Conservation (phyloP, 2,329 filamentous ascomycete species). For the Parafenestella ontariensis region DNA sequence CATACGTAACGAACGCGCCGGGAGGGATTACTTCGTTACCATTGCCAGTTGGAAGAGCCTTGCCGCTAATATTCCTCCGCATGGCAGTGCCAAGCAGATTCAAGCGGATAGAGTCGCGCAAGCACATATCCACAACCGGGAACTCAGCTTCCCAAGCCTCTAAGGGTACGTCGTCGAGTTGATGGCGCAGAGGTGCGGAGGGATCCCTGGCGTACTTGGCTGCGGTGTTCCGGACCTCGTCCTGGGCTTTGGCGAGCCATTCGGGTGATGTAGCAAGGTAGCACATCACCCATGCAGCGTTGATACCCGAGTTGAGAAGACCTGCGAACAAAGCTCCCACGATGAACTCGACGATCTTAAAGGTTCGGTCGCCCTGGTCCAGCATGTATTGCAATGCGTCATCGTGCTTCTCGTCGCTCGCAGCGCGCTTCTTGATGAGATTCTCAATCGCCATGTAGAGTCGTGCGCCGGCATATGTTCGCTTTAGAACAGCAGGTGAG, state of each 20-base stretch:
- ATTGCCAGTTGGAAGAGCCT: slow-evolving; percentile 54
- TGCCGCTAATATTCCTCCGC: slow-evolving; percentile 59
- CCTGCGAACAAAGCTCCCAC: slow-evolving; percentile 64
- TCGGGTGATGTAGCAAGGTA: slow-evolving; percentile 45
- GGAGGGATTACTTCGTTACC: slow-evolving; percentile 59
- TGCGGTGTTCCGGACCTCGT: slow-evolving; percentile 58
- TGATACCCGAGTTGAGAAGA: slow-evolving; percentile 64
- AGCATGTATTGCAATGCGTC: slow-evolving; percentile 63
- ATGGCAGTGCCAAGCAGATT: slow-evolving; percentile 58
- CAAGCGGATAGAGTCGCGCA: slow-evolving; percentile 63
- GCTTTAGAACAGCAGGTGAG: slow-evolving; percentile 52
- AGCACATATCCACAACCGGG: slow-evolving; percentile 58
- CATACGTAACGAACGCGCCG: slow-evolving; percentile 56
- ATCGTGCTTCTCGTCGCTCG: slow-evolving; percentile 51
- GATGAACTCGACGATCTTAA: slow-evolving; percentile 57
- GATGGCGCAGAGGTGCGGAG: slow-evolving; percentile 43
- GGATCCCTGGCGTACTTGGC: slow-evolving; percentile 52
- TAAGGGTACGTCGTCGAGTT: slow-evolving; percentile 55
- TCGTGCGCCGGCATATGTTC: slow-evolving; percentile 54
- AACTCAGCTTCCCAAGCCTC: slow-evolving; percentile 65
- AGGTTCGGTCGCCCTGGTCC: slow-evolving; percentile 57
- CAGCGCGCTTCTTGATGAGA: slow-evolving; percentile 57
- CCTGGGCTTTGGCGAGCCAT: slow-evolving; percentile 55
- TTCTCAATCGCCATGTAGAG: slow-evolving; percentile 59
- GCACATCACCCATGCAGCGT: slow-evolving; percentile 58